Base-by-base conservation (phyloP, 2,329 filamentous ascomycete genomes). In the Fusarium keratoplasticum region DNA sequence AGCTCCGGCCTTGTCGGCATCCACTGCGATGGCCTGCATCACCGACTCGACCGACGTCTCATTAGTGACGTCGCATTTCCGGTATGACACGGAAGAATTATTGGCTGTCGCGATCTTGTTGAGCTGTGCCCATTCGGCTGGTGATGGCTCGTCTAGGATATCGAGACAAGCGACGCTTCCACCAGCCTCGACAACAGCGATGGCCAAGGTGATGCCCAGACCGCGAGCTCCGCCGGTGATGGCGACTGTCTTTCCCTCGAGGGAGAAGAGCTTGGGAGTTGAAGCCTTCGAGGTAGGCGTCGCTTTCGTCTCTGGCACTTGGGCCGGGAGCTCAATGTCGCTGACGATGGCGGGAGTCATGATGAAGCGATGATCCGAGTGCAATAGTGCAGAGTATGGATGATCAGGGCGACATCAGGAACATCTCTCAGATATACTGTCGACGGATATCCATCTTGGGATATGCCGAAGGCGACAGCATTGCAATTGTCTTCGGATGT, bases 151-250 rank as follows among this genome's bases (percentile, higher is more conserved):
- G 1, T 82, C 72, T 11, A 86, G 80, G 22, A 87, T 82, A 68
- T 88, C 86, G 14, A 89, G 77, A 69, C 85, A 87, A 8, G 84
- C 85, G 52, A 86, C 86, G 73, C 86, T 82, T 35, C 84, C 87
- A 18, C 87, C 86, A 16, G 86, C 85, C 72, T 89, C 87, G 54
- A 87, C 76, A 5, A 88, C 81, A 3, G 86, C 87, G 31, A 81
- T 80, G 6, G 87, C 84, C 16, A 89, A 82, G 20, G 84, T 85
- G 44, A 89, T 85, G 16, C 87, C 87, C 1, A 89, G 81, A 16
- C 87, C 87, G 18, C 86, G 84, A 10, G 83, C 87, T 47, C 85
- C 87, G 8, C 87, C 87, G 1, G 88, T 89, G 47, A 89, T 87
- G 38, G 82, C 83, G 27, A 85, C 80, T 0, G 85, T 87, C 71